phyloP scores from a whole-genome alignment of 2,329 filamentous ascomycete species.

The Capronia coronata region DNA sequence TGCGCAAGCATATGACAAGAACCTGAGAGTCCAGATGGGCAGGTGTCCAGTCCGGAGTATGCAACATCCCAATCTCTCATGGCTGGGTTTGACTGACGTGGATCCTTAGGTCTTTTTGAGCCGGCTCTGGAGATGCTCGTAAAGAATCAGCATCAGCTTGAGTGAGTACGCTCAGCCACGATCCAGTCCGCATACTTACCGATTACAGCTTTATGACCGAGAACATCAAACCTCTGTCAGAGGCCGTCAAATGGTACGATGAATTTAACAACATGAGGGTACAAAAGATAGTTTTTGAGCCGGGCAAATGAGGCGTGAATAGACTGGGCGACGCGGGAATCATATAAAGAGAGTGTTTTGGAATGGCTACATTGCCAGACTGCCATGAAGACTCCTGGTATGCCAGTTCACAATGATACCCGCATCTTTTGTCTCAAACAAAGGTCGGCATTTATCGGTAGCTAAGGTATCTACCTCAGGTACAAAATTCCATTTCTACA shows the following conservation, averaged over 20 bases:
- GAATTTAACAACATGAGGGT: conserved; percentile 67
- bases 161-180: conserved; percentile 45
- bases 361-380: no score
- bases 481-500: no score
- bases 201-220: conserved; percentile 64
- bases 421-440: no score
- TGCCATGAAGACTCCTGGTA: no score
- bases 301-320: conserved; percentile 32
- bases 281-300: conserved; percentile 65
- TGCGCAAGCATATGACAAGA: conserved; percentile 60
- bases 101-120: conserved; percentile 49
- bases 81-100: not conserved
- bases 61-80: not conserved
- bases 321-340: not conserved
- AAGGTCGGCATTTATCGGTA: no score
- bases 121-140: conserved; percentile 59
- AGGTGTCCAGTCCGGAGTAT: conserved; percentile 62
- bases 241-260: conserved; percentile 62
- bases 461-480: no score
- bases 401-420: no score
- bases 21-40: conserved; percentile 67
- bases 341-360: no score
- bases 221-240: conserved; percentile 62
- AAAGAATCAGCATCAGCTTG: conserved; percentile 59
- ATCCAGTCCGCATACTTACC: not conserved